A percentile compares a stretch with the other conserved stretches of the same genome.
These are phyloP conservation scores for Fusarium ambrosium DNA, from an alignment of 2,329 filamentous ascomycete genomes.

Conservation along the genomic window DNA sequence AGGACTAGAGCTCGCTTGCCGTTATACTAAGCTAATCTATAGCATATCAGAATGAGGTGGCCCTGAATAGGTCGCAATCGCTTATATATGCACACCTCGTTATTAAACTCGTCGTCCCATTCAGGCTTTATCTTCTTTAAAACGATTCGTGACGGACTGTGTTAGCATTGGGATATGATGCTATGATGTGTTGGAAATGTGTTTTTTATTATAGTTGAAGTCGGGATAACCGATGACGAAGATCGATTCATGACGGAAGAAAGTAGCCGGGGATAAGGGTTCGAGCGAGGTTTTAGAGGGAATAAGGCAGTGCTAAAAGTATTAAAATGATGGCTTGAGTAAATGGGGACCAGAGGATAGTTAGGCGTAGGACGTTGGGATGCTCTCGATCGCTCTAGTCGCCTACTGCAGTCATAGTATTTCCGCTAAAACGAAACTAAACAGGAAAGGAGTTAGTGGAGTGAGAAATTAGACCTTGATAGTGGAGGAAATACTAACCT, in stretches of 20 bases:
- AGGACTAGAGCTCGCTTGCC: constrained; percentile 28
- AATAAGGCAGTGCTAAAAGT: neutral
- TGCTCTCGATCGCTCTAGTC: neutral
- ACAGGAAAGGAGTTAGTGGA: neutral
- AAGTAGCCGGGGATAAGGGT: constrained; percentile 14
- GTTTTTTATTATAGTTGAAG: no score
- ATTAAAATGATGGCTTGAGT: neutral
- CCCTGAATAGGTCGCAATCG: constrained; percentile 23
- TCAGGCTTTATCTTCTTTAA: constrained; percentile 31
- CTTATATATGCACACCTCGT: constrained; percentile 30
- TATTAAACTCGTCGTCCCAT: constrained; percentile 35
- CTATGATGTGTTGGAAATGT: no score
- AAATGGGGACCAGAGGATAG: neutral
- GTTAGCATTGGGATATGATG: no score
- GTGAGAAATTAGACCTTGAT: neutral
- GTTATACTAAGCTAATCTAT: constrained; percentile 22
- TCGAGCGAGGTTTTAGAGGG: neutral
- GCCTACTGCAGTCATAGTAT: neutral
- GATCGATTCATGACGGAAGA: constrained; percentile 17
- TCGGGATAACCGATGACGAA: no score
- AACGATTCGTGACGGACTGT: neutral
- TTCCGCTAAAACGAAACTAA: neutral
- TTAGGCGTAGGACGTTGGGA: constrained; percentile 1
- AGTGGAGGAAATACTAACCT: neutral
- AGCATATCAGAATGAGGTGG: constrained; percentile 22